A percentile compares a stretch with the other conserved stretches of the same genome.
These are phyloP conservation scores for Nitzschia sp. DNA, from an alignment of 108 stramenopile species.

Conservation along the genomic window DNA sequence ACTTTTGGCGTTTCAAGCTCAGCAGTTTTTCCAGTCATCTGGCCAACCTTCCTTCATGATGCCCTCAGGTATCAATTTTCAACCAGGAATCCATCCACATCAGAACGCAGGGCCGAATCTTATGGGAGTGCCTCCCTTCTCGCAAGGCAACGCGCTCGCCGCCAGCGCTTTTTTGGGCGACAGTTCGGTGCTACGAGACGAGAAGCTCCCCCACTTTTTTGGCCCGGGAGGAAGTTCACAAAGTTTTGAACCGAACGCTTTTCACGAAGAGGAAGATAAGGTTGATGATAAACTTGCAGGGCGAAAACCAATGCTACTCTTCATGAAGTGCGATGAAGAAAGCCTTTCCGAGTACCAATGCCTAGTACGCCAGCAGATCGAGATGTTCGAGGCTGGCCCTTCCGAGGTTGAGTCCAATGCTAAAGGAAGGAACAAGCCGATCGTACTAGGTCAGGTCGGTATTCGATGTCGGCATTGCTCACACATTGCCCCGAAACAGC, in stretches of 20 bases:
- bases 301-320: slow-evolving; percentile 8
- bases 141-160: background rate
- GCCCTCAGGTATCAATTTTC: background rate
- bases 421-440: slow-evolving; percentile 47
- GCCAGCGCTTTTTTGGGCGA: background rate
- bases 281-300: background rate
- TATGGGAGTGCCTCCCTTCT: background rate
- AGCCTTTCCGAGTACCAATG: slow-evolving; percentile 53
- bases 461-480: slow-evolving; percentile 61
- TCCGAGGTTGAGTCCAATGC: slow-evolving; percentile 43
- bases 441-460: slow-evolving; percentile 53
- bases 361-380: slow-evolving; percentile 52
- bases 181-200: background rate
- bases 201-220: background rate
- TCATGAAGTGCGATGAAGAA: slow-evolving; percentile 38
- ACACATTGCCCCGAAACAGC: slow-evolving; percentile 20
- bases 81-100: background rate
- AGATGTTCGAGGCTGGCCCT: slow-evolving; percentile 42
- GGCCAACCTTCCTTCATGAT: background rate
- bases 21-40: background rate
- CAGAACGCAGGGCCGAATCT: background rate
- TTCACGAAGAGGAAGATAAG: background rate
- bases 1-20: background rate
- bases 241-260: background rate
- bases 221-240: background rate